Conservation (phyloP, 768 basidiomycete species). For the Fibroporia radiculosa region DNA sequence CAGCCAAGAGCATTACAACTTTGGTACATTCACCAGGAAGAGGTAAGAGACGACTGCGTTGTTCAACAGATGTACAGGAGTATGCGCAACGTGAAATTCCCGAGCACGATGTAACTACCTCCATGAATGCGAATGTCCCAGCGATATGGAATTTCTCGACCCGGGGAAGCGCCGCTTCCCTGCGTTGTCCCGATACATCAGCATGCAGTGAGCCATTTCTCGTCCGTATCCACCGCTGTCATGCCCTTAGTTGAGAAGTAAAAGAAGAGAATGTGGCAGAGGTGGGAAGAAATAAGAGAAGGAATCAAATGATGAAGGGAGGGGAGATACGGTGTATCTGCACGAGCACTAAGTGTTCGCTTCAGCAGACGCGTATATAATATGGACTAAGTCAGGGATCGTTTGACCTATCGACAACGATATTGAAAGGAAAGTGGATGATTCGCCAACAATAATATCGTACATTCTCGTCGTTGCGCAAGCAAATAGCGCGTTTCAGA, state of each 20-base stretch:
- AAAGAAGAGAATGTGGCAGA: constrained; percentile 7
- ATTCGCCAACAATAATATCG: constrained; percentile 8
- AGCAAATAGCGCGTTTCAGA: constrained; percentile 29
- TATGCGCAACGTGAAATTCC: constrained; percentile 21
- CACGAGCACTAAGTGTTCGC: constrained; percentile 14
- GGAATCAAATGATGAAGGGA: constrained; percentile 15
- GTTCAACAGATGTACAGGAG: constrained; percentile 13
- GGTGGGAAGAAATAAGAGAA: constrained; percentile 4
- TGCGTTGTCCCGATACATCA: constrained; percentile 22
- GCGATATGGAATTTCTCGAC: constrained; percentile 12
- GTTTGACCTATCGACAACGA: constrained; percentile 1
- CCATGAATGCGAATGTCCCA: neutral
- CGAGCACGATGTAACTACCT: constrained; percentile 8
- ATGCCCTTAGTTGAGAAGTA: constrained; percentile 1
- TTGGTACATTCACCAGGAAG: neutral
- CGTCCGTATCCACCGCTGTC: constrained; percentile 5
- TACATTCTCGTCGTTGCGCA: constrained; percentile 11
- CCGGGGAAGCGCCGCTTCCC: constrained; percentile 34
- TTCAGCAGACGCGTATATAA: constrained; percentile 16
- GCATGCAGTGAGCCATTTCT: constrained; percentile 17
- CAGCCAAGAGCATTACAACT: neutral
- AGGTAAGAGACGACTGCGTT: constrained; percentile 4
- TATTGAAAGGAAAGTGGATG: constrained; percentile 10
- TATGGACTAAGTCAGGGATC: constrained; percentile 1
- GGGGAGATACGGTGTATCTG: constrained; percentile 12